Evolutionary conservation across 2,329 filamentous ascomycete species (phyloP).

Genomic region (Pseudogymnoascus verrucosus): DNA sequence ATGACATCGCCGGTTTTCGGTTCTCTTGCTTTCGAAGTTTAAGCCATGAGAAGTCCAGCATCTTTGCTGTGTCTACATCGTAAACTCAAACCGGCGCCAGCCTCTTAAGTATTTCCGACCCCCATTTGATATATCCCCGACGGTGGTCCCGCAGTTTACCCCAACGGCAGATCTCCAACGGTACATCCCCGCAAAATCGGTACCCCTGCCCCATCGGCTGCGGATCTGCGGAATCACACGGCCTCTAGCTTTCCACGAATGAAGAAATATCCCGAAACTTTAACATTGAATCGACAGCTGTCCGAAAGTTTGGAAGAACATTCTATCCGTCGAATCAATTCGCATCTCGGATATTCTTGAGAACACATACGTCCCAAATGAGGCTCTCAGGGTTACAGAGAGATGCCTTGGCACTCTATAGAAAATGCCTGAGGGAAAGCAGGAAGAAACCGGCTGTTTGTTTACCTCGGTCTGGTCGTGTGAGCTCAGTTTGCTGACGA

Average conservation of each 20-base stretch:
- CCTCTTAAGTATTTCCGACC: conserved; percentile 5
- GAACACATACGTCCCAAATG: conserved; percentile 24
- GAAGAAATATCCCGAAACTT: conserved; percentile 2
- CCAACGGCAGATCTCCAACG: conserved; percentile 4
- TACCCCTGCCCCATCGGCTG: conserved; percentile 1
- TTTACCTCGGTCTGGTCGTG: conserved; percentile 9
- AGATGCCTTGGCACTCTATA: conserved; percentile 80
- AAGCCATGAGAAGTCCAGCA: conserved; percentile 3
- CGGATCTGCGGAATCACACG: conserved; percentile 1
- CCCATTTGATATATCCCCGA: conserved; percentile 1
- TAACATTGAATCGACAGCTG: background rate
- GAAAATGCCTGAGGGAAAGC: conserved; percentile 73
- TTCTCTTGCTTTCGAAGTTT: background rate
- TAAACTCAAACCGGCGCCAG: background rate
- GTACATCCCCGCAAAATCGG: background rate
- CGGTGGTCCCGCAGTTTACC: background rate
- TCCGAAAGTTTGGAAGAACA: background rate
- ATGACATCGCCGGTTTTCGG: conserved; percentile 4
- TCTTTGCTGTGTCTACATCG: background rate
- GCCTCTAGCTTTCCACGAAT: conserved; percentile 7
- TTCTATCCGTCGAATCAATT: conserved; percentile 6
- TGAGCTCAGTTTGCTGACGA: conserved; percentile 10
- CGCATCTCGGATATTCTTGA: background rate
- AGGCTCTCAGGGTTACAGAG: conserved; percentile 80
- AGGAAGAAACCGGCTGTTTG: conserved; percentile 70